Base-by-base conservation (phyloP, 306 rosid species). In the Quercus wislizeni region DNA sequence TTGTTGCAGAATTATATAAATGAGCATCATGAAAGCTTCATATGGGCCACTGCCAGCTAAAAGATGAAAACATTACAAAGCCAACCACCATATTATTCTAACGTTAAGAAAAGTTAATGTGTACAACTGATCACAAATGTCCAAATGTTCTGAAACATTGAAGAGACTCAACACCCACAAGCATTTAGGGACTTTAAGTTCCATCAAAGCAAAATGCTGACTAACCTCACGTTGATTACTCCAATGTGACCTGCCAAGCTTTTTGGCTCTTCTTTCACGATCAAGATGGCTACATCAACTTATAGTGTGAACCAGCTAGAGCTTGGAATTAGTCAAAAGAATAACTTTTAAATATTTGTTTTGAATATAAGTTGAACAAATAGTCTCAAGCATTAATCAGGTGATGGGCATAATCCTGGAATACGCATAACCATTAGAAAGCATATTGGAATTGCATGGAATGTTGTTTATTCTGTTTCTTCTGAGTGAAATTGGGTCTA, bases 401-500 rank as follows among this genome's bases (percentile, higher is more conserved):
- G 78, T 58, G 51, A 63, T 20, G 46, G 73, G 70, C 78, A 67
- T 74, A 65, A 74, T 76, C 67, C 77, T 87, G 56, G 87, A 64
- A 81, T 78, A 67, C 12, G 81, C 80, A 72, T 74, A 78, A 49
- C 94, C 97, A 79, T 92, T 92, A 43, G 84, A 27, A 64, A 83
- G 76, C 69, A 70, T 69, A 31, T 27, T 59, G 51, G 87, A 72
- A 82, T 67, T 63, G 83, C 71, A 28, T 5, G 78, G 84, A 0
- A 91, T 88, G 83, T 85, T 91, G 67, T 28, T 81, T 79, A 94
- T 84, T 86, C 84, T 76, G 77, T 91, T 80, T 83, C 91, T 81
- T 84, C 97, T 85, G 23, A 94, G 89, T 19, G 97, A 94, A 64
- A 83, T 82, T 33, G 99, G 97, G 74, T 94, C 88, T 69, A 90